Conservation (phyloP, 495 filamentous ascomycete species). For the Tirmania nivea region DNA sequence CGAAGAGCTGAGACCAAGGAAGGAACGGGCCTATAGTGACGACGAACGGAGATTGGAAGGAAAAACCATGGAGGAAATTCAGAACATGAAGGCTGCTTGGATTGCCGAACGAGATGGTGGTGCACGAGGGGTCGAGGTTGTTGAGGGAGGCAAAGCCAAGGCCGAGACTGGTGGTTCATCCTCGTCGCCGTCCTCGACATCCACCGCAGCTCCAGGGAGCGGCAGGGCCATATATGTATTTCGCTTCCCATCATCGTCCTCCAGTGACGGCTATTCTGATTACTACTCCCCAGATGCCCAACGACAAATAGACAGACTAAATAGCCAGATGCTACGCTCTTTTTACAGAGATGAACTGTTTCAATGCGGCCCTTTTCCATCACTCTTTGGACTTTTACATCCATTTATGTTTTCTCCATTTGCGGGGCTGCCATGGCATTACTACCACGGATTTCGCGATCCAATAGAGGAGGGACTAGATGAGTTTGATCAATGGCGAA, state of each 20-base stretch:
- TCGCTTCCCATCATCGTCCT: neutral
- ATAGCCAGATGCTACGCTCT: neutral
- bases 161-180: neutral
- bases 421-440: neutral
- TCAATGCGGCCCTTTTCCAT: neutral
- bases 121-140: neutral
- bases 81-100: neutral
- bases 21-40: neutral
- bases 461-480: too few relatives aligned
- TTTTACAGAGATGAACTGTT: neutral
- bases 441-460: neutral
- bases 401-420: neutral
- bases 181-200: too few relatives aligned
- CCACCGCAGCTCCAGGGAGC: neutral
- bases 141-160: neutral
- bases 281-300: neutral
- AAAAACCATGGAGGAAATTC: neutral
- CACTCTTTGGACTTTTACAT: neutral
- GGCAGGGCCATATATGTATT: neutral
- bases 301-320: neutral
- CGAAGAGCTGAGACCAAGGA: neutral
- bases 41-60: neutral
- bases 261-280: neutral
- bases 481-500: too few relatives aligned
- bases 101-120: neutral